Evolutionary conservation across 2,329 filamentous ascomycete genomes (phyloP).

Genomic region (Alternaria triticimaculans): DNA sequence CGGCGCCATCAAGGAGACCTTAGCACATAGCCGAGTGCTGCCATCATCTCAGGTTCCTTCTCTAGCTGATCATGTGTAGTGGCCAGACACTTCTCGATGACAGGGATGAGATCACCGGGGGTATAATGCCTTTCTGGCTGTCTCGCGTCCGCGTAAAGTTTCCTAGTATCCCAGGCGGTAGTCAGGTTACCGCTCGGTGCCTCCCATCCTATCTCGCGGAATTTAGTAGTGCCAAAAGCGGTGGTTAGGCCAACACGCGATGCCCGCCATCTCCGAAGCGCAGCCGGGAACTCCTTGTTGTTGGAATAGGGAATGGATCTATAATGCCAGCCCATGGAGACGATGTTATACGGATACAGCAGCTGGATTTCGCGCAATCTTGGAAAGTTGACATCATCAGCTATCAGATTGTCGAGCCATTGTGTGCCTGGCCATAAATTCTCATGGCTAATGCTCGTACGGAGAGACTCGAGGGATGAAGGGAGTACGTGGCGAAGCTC

Average conservation of each 20-base stretch:
- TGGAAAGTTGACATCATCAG: not conserved
- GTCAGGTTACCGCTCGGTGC: not conserved
- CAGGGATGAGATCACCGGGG: not conserved
- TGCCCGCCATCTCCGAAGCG: not conserved
- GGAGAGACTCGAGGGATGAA: not conserved
- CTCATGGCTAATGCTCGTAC: not conserved
- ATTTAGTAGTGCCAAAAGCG: not conserved
- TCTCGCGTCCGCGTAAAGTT: not conserved
- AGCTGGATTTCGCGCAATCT: not conserved
- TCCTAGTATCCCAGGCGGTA: not conserved
- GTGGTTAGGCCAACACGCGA: not conserved
- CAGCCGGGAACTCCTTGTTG: not conserved
- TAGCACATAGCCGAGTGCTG: not conserved
- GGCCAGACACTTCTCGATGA: not conserved
- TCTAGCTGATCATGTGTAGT: not conserved
- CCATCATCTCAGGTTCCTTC: not conserved
- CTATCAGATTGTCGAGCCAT: not conserved
- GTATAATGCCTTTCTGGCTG: not conserved
- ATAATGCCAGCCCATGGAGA: not conserved
- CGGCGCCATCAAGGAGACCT: not conserved
- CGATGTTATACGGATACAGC: not conserved
- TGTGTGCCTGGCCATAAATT: not conserved
- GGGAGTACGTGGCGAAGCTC: not conserved
- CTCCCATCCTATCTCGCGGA: not conserved
- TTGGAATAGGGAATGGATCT: not conserved